Evolutionary conservation across 306 rosid species (phyloP).

Genomic region (Gynostemma pentaphyllum): DNA sequence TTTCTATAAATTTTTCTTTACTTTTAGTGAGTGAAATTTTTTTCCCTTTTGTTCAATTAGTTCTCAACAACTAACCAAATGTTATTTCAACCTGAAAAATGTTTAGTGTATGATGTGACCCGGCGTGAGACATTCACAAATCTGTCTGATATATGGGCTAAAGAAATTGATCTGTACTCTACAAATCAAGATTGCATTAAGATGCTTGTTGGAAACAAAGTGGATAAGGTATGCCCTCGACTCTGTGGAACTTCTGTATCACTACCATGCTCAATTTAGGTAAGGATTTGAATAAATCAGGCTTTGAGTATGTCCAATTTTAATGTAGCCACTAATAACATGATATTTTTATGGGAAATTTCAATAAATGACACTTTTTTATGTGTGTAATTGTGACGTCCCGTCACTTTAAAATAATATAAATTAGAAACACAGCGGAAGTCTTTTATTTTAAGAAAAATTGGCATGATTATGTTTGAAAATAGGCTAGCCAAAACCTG

Average conservation of each 20-base stretch:
- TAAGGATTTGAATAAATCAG: too few relatives aligned
- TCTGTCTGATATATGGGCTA: constrained; percentile 90
- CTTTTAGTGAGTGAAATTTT: not conserved
- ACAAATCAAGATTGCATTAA: constrained; percentile 96
- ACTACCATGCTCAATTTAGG: not conserved
- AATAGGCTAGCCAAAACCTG: too few relatives aligned
- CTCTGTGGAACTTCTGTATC: not conserved
- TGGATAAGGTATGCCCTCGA: constrained; percentile 62
- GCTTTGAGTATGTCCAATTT: too few relatives aligned
- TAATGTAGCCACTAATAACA: too few relatives aligned
- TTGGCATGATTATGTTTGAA: too few relatives aligned
- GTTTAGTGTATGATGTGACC: constrained; percentile 82
- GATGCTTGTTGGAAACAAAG: constrained; percentile 98
- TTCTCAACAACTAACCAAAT: not conserved
- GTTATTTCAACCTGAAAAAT: not conserved
- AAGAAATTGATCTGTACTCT: constrained; percentile 85
- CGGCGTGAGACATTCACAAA: constrained; percentile 86
- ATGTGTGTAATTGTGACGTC: too few relatives aligned
- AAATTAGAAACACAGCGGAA: too few relatives aligned
- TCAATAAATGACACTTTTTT: too few relatives aligned
- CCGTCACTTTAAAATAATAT: too few relatives aligned
- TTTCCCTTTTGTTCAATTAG: not conserved
- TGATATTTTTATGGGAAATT: too few relatives aligned
- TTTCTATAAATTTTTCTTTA: not conserved
- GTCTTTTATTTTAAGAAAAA: too few relatives aligned